Evolutionary conservation across 768 basidiomycete genomes (phyloP).

Genomic region (Boletellus sp.): DNA sequence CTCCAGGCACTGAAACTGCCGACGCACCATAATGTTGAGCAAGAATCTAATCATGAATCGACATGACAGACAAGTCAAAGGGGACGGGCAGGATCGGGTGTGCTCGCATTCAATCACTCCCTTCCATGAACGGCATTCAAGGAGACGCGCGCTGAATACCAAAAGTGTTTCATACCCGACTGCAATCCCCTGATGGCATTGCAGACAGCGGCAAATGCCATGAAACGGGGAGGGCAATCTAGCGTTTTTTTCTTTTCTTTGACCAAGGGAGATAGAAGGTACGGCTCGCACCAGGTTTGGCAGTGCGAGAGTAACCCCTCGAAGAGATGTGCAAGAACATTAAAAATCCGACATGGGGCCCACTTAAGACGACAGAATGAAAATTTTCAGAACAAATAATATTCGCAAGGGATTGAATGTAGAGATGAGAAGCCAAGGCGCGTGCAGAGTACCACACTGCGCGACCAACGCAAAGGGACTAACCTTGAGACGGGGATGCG

Average conservation of each 20-base stretch:
- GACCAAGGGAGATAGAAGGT: neutral
- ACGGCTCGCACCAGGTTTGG: neutral
- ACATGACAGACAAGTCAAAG: neutral
- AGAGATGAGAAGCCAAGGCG: neutral
- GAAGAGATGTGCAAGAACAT: neutral
- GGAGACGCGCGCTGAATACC: neutral
- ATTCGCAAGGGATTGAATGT: neutral
- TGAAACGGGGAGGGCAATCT: neutral
- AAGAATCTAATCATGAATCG: neutral
- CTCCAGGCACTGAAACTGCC: neutral
- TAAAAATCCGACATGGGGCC: neutral
- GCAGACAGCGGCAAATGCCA: conserved; percentile 13
- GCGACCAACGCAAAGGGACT: neutral
- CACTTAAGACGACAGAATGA: neutral
- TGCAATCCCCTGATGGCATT: neutral
- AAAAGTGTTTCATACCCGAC: neutral
- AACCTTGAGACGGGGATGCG: neutral
- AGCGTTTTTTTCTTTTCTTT: neutral
- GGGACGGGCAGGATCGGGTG: neutral
- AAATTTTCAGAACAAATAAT: neutral
- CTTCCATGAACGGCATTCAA: neutral
- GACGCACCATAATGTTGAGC: conserved; percentile 8
- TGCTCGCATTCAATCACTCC: neutral
- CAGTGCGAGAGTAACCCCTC: neutral
- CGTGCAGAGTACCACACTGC: neutral